Evolutionary conservation across 2,329 filamentous ascomycete genomes (phyloP).

Genomic region (Microdochium bolleyi): DNA sequence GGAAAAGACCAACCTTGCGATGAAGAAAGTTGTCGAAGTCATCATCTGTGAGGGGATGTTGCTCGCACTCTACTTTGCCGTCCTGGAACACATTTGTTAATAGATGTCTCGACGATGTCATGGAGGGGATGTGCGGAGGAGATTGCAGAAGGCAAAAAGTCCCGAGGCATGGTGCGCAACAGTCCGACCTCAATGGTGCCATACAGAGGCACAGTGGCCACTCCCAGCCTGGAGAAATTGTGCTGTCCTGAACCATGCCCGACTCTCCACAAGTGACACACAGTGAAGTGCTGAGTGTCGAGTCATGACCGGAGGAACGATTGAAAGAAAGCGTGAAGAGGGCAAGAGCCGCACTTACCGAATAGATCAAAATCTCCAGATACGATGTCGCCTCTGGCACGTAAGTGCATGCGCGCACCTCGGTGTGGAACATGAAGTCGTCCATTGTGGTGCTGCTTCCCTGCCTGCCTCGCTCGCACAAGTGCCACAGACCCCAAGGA

Average conservation of each 20-base stretch:
- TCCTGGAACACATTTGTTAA: slow-evolving; percentile 1
- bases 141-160: slow-evolving; percentile 2
- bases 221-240: too few relatives aligned
- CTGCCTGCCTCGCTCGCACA: too few relatives aligned
- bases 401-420: slow-evolving; percentile 37
- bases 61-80: slow-evolving; percentile 23
- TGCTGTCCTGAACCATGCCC: too few relatives aligned
- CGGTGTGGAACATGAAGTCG: slow-evolving; percentile 46
- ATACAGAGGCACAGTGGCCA: too few relatives aligned
- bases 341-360: slow-evolving; percentile 34
- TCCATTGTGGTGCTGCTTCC: slow-evolving; percentile 34
- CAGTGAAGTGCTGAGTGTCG: too few relatives aligned
- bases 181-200: too few relatives aligned
- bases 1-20: slow-evolving; percentile 31
- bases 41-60: slow-evolving; percentile 41
- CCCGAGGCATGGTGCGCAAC: too few relatives aligned
- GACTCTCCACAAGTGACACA: too few relatives aligned
- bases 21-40: slow-evolving; percentile 52
- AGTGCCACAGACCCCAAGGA: too few relatives aligned
- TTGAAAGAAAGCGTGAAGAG: too few relatives aligned
- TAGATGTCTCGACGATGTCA: background rate
- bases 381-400: slow-evolving; percentile 46
- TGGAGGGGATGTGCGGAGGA: background rate
- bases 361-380: slow-evolving; percentile 52
- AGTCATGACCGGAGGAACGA: too few relatives aligned